Conservation (phyloP, 768 basidiomycete species). For the Pilatotrama ljubarskyi region DNA sequence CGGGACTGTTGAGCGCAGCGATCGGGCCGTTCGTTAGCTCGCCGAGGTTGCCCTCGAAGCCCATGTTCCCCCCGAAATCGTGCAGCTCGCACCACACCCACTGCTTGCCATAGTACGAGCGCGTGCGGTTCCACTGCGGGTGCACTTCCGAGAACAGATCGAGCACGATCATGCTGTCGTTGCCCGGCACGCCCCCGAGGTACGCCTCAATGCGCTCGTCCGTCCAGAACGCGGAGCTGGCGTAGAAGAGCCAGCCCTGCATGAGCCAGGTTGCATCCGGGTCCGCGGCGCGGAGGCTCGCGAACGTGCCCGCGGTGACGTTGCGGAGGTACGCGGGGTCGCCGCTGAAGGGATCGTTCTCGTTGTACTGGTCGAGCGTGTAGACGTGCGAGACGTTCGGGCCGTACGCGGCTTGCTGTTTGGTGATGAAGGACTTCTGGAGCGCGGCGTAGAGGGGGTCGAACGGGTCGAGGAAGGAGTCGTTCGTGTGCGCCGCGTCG, state of each 20-base stretch:
- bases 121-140: slow-evolving; percentile 44
- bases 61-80: slow-evolving; percentile 41
- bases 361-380: slow-evolving; percentile 47
- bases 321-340: slow-evolving; percentile 35
- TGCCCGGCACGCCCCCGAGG: slow-evolving; percentile 38
- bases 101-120: slow-evolving; percentile 39
- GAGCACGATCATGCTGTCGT: slow-evolving; percentile 42
- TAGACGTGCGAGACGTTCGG: slow-evolving; percentile 41
- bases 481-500: slow-evolving; percentile 35
- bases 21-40: slow-evolving; percentile 37
- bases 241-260: slow-evolving; percentile 46
- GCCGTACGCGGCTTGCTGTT: slow-evolving; percentile 40
- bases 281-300: slow-evolving; percentile 40
- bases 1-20: slow-evolving; percentile 32
- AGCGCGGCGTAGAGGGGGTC: slow-evolving; percentile 39
- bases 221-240: slow-evolving; percentile 39
- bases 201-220: slow-evolving; percentile 41
- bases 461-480: slow-evolving; percentile 42
- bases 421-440: slow-evolving; percentile 40
- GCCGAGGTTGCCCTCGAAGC: slow-evolving; percentile 38
- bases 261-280: slow-evolving; percentile 43
- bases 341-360: slow-evolving; percentile 39
- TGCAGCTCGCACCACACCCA: slow-evolving; percentile 47
- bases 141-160: slow-evolving; percentile 42
- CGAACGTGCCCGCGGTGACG: slow-evolving; percentile 37